phyloP scores from a whole-genome alignment of 2,329 filamentous ascomycete species.

The Epichloe sibirici region DNA sequence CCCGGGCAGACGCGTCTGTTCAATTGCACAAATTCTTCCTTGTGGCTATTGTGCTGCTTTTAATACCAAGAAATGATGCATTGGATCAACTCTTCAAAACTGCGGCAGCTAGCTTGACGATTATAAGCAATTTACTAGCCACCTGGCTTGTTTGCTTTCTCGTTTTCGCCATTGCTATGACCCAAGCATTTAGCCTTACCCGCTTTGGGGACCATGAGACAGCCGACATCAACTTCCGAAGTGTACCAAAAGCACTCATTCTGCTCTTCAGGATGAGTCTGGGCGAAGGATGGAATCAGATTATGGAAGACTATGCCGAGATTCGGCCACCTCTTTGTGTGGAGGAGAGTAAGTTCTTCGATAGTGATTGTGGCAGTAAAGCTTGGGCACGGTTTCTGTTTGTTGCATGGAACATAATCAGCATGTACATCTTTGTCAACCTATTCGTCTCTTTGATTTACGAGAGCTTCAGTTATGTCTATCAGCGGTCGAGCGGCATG shows the following conservation, averaged over 20 bases:
- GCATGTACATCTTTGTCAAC: conserved; percentile 99
- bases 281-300: conserved; percentile 89
- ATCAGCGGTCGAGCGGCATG: conserved; percentile 89
- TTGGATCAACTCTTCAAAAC: conserved; percentile 98
- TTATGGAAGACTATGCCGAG: conserved; percentile 90
- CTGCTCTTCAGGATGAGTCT: conserved; percentile 86
- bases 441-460: conserved; percentile 97
- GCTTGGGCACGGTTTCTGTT: conserved; percentile 83
- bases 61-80: conserved; percentile 94
- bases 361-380: conserved; percentile 85
- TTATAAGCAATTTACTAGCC: conserved; percentile 82
- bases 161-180: conserved; percentile 91
- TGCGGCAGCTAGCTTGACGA: conserved; percentile 80
- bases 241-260: conserved; percentile 85
- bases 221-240: conserved; percentile 82
- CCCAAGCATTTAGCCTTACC: conserved; percentile 89
- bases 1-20: conserved; percentile 49
- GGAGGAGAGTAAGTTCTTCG: conserved; percentile 56
- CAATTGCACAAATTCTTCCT: conserved; percentile 91
- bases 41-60: conserved; percentile 74
- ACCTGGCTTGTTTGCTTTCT: conserved; percentile 97
- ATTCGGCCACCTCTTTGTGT: conserved; percentile 76
- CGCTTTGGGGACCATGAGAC: conserved; percentile 64
- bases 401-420: conserved; percentile 95
- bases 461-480: conserved; percentile 98